Conservation (phyloP, 1,284 basidiomycete genomes). For the Leccinum angustisporum region DNA sequence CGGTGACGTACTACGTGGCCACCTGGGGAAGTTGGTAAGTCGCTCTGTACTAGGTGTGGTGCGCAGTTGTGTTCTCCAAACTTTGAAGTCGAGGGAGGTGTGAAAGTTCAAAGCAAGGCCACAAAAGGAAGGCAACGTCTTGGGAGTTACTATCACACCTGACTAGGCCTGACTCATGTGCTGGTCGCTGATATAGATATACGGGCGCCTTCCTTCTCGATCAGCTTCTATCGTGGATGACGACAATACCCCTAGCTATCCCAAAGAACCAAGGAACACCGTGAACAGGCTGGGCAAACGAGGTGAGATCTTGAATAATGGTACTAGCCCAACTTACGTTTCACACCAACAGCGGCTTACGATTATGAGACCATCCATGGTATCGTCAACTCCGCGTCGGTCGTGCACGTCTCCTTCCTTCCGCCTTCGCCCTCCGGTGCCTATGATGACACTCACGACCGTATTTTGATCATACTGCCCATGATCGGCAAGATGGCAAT, state of each 20-base stretch:
- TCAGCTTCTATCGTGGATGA: conserved; percentile 15
- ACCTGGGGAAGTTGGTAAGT: too few relatives aligned
- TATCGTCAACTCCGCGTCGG: conserved; percentile 24
- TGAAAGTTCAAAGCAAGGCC: neutral
- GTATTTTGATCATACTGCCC: conserved; percentile 24
- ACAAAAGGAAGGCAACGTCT: neutral
- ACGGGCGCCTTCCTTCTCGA: neutral
- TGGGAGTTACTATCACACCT: neutral
- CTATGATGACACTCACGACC: conserved; percentile 13
- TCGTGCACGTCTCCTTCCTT: conserved; percentile 29
- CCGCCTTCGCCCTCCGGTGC: conserved; percentile 18
- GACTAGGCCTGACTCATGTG: neutral
- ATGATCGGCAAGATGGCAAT: too few relatives aligned
- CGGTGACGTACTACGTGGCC: too few relatives aligned
- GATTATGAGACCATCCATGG: conserved; percentile 24
- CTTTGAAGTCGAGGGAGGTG: too few relatives aligned
- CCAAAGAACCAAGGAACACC: conserved; percentile 22
- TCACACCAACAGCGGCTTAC: conserved; percentile 16
- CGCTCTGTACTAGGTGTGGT: too few relatives aligned
- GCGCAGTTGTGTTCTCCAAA: too few relatives aligned
- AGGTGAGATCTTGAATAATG: conserved; percentile 15
- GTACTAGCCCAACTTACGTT: neutral
- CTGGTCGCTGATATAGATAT: neutral
- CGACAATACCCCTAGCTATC: conserved; percentile 11
- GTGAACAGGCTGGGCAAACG: conserved; percentile 29